A percentile compares a stretch with the other conserved stretches of the same genome.
These are phyloP conservation scores for Erysiphe pulchra DNA, from an alignment of 2,329 filamentous ascomycete species.

Conservation along the genomic window DNA sequence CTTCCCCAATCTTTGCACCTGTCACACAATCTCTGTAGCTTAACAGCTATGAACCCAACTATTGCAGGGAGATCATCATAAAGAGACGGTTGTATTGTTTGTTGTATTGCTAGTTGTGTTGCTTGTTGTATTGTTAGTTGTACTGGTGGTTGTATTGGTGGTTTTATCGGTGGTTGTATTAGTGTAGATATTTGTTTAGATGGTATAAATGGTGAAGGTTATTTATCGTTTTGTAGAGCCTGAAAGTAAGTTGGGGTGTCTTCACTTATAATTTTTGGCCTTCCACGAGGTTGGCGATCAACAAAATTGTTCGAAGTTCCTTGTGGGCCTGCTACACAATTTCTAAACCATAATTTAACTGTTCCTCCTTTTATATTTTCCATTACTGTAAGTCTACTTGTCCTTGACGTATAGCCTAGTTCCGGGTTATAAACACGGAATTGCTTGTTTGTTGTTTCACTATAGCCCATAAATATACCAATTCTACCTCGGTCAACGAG, in stretches of 20 bases:
- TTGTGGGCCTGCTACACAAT: neutral
- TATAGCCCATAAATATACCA: constrained; percentile 1
- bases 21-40: too few relatives aligned
- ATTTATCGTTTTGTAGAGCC: neutral
- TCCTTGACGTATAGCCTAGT: neutral
- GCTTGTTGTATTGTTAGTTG: too few relatives aligned
- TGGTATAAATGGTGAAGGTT: neutral
- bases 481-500: neutral
- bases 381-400: neutral
- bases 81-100: too few relatives aligned
- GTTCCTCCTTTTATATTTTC: neutral
- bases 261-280: neutral
- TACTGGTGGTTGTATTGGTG: too few relatives aligned
- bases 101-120: too few relatives aligned
- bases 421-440: neutral
- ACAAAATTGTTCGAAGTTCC: neutral
- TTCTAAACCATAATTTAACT: neutral
- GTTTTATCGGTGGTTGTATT: too few relatives aligned
- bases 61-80: too few relatives aligned
- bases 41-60: too few relatives aligned
- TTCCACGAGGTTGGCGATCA: neutral
- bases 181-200: too few relatives aligned
- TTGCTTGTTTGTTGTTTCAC: neutral
- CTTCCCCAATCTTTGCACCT: too few relatives aligned
- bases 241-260: neutral